A percentile compares a stretch with the other conserved stretches of the same genome.
Conservation (phyloP, 345 rosid species). For the Tarenaya hassleriana region DNA sequence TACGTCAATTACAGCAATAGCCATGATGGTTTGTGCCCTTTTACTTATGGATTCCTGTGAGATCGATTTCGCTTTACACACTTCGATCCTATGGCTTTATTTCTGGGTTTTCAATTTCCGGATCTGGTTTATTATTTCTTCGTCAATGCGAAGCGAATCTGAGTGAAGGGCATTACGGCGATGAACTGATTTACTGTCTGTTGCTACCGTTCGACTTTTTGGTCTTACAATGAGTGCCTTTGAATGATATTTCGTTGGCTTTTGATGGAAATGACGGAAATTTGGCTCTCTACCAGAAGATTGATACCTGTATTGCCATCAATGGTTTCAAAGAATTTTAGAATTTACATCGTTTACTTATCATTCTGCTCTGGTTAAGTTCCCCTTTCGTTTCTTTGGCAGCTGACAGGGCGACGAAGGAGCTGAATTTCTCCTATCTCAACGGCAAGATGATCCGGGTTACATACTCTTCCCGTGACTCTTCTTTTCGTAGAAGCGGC, state of each 20-base stretch:
- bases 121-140: neutral
- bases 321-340: too few relatives aligned
- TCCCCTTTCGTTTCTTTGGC: conserved; percentile 5
- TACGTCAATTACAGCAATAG: conserved; percentile 44
- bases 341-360: too few relatives aligned
- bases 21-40: conserved; percentile 30
- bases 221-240: neutral
- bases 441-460: conserved; percentile 75
- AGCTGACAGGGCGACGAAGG: conserved; percentile 80
- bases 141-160: too few relatives aligned
- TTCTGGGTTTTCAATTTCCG: neutral
- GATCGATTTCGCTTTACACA: neutral
- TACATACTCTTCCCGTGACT: conserved; percentile 77
- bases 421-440: conserved; percentile 59
- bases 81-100: neutral
- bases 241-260: neutral
- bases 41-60: neutral
- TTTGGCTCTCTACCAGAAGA: too few relatives aligned
- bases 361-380: neutral
- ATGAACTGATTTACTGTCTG: conserved; percentile 4
- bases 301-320: too few relatives aligned
- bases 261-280: neutral
- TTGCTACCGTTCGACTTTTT: neutral
- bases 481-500: conserved; percentile 69
- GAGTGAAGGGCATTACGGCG: conserved; percentile 17